A percentile compares a stretch with the other conserved stretches of the same genome.
phyloP scores from a whole-genome alignment of 345 rosid genomes.

The Excoecaria cochinchinensis region DNA sequence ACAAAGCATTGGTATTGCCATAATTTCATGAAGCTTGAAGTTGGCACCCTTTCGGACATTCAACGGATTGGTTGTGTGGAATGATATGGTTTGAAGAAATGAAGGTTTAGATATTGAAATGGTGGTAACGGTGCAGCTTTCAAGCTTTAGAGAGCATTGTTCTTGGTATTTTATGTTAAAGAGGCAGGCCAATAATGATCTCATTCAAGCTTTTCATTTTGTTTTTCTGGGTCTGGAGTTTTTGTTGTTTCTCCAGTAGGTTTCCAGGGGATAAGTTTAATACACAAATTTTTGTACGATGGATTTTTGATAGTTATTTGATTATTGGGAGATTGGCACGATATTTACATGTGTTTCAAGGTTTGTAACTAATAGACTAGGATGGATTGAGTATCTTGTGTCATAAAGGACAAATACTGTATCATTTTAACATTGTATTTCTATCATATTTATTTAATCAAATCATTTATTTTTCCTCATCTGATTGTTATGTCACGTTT shows the following conservation, averaged over 20 bases:
- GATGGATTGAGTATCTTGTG: constrained; percentile 5
- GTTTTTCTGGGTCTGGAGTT: background rate
- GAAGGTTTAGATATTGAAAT: constrained; percentile 18
- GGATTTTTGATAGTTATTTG: background rate
- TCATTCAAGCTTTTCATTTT: constrained; percentile 11
- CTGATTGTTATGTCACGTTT: background rate
- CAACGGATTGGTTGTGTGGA: constrained; percentile 3
- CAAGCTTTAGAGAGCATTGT: constrained; percentile 22
- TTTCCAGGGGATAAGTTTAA: constrained; percentile 12
- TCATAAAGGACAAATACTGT: constrained; percentile 2
- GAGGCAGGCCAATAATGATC: background rate
- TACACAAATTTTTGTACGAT: constrained; percentile 21
- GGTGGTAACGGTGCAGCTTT: constrained; percentile 22
- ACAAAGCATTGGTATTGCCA: constrained; percentile 19
- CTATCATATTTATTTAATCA: background rate
- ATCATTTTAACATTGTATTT: background rate
- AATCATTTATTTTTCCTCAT: no score
- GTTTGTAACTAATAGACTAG: constrained; percentile 9
- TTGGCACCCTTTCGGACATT: constrained; percentile 7
- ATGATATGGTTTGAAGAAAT: constrained; percentile 13
- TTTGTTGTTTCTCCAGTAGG: background rate
- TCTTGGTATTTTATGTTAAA: constrained; percentile 1
- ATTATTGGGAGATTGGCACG: background rate
- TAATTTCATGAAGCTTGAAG: constrained; percentile 27
- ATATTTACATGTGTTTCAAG: background rate